Evolutionary conservation across 225 moss, liverwort and hornwort genomes (phyloP).

Genomic region (Ulota crispa): DNA sequence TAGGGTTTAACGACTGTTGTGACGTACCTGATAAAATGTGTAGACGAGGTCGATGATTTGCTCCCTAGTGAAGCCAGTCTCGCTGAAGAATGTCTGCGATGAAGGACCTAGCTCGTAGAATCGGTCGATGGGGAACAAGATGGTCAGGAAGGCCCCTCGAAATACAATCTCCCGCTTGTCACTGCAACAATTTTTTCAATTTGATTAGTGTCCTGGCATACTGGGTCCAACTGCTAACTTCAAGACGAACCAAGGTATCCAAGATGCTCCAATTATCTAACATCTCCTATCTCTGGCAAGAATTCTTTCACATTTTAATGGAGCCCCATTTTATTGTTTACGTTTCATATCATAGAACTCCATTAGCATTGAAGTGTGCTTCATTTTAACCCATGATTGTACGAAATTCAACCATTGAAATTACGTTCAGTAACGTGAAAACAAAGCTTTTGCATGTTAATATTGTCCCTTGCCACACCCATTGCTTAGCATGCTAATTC

Average conservation of each 20-base stretch:
- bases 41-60: slow-evolving; percentile 46
- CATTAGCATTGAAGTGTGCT: no score
- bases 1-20: neutral
- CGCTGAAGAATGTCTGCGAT: slow-evolving; percentile 56
- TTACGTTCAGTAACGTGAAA: no score
- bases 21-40: slow-evolving; percentile 50
- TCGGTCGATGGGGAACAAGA: slow-evolving; percentile 61
- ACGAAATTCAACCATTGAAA: no score
- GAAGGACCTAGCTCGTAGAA: slow-evolving; percentile 64
- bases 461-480: no score
- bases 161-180: slow-evolving; percentile 63
- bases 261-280: neutral
- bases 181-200: slow-evolving; percentile 18
- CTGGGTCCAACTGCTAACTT: neutral
- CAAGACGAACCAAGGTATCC: neutral
- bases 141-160: slow-evolving; percentile 53
- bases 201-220: neutral
- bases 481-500: no score
- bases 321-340: no score
- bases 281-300: neutral
- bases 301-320: neutral
- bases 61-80: slow-evolving; percentile 47
- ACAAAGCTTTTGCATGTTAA: no score
- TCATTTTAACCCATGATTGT: no score
- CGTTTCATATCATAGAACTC: no score